Percentiles rank a stretch among this genome's conserved stretches.
Conservation (phyloP, 495 filamentous ascomycete genomes). For the Penicillium riverlandense region DNA sequence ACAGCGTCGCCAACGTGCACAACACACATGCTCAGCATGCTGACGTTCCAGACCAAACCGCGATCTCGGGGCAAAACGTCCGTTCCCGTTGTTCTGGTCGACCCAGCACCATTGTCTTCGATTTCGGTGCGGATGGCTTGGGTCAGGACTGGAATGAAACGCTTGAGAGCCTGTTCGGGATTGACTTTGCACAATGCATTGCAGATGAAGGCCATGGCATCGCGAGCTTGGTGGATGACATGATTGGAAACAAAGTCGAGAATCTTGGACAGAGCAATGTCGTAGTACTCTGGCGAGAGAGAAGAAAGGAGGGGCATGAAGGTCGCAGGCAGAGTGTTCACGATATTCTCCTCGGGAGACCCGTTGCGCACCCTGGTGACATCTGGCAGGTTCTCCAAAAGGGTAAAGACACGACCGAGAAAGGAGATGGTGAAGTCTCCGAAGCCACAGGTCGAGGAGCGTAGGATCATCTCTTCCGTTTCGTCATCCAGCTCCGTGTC, state of each 20-base stretch:
- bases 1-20: constrained; percentile 91
- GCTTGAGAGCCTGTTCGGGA: constrained; percentile 83
- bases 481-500: constrained; percentile 71
- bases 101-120: constrained; percentile 93
- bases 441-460: constrained; percentile 93
- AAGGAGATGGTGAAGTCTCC: constrained; percentile 87
- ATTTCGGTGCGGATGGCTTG: constrained; percentile 93
- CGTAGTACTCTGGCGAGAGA: constrained; percentile 88
- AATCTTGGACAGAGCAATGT: constrained; percentile 85
- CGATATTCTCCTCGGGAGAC: constrained; percentile 92
- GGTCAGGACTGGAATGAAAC: constrained; percentile 82
- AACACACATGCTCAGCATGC: constrained; percentile 96
- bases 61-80: constrained; percentile 91
- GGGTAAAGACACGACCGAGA: constrained; percentile 87
- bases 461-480: constrained; percentile 81
- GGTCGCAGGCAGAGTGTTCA: constrained; percentile 89
- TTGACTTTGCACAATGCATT: constrained; percentile 92
- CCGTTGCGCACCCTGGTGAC: constrained; percentile 76
- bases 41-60: constrained; percentile 92
- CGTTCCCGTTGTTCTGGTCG: constrained; percentile 84
- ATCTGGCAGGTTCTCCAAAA: constrained; percentile 93
- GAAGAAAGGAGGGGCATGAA: constrained; percentile 86
- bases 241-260: constrained; percentile 89
- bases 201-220: constrained; percentile 98
- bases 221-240: constrained; percentile 93